Evolutionary conservation across 1,284 basidiomycete species (phyloP), one percentile per base, ranked within the genome.

Genomic region (Puccinia polysora): DNA sequence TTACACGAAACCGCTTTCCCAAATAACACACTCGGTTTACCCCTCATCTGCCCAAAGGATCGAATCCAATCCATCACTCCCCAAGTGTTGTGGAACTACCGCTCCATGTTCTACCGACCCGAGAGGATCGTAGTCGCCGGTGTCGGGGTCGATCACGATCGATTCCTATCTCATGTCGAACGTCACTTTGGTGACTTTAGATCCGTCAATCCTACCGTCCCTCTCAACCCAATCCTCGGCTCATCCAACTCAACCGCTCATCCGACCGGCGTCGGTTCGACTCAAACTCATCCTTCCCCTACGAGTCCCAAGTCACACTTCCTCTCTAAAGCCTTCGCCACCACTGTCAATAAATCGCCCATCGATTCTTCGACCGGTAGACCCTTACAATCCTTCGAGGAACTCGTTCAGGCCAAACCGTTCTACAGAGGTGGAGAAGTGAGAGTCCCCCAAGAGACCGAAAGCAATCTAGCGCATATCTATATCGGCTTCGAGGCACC

Each of bases 21-120:
- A 7, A 62, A 63, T 36, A 71, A 71, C 20, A 71, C 68, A 3
- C 30, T 71, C n/a, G 68, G 68, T 23, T 63, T 71, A 47, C 68
- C 68, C 28, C 36, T 71, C 6, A 71, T 71, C 14, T 71, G 68
- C 55, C 68, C 68, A 38, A 62, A 63, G 20, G 68, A 71, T 63
- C 47, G 68, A 0, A 71, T 71, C 30, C 18, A 40, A 20, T 40
- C 49, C 10, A 71, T 71, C 49, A 49, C 68, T 36, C 43, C 68
- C 2, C 20, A 63, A 60, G 32, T 63, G 6, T 28, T 71, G 34
- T 63, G 68, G 58, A 25, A 60, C 2, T 71, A 63, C 53, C 45
- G 68, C 14, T 63, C 58, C 4, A 53, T 63, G 59, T 71, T 62
- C 38, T 71, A 28, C 20, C 62, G 43, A 55, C 68, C 68, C 45